These are phyloP conservation scores for Meyerozyma athensensis DNA, from an alignment of 1,139 yeast genomes.

Conservation along the genomic window DNA sequence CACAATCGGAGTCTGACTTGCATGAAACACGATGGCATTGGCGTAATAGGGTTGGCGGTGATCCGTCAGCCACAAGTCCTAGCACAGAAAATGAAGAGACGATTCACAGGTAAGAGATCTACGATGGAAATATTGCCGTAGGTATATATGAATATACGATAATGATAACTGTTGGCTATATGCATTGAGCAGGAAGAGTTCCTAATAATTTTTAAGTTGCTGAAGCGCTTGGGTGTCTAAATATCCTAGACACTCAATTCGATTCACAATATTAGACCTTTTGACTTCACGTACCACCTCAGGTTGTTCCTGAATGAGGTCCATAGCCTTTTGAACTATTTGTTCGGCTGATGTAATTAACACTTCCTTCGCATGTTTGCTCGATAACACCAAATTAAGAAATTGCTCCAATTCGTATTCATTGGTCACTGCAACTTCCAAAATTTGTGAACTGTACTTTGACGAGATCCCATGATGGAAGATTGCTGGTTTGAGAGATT, in stretches of 20 bases:
- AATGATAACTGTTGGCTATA: no score
- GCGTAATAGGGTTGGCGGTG: neutral
- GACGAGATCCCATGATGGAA: conserved; percentile 21
- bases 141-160: no score
- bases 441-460: conserved; percentile 18
- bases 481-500: conserved; percentile 27
- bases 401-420: conserved; percentile 30
- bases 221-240: neutral
- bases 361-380: conserved; percentile 9
- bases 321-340: neutral
- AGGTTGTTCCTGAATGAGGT: neutral
- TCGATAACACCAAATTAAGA: conserved; percentile 17
- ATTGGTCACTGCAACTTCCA: conserved; percentile 19
- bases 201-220: no score
- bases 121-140: no score
- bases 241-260: neutral
- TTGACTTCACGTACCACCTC: neutral
- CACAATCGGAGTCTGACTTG: neutral
- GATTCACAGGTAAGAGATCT: no score
- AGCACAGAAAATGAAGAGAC: neutral
- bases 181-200: no score
- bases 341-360: conserved; percentile 8
- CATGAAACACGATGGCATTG: conserved; percentile 2
- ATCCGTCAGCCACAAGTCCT: neutral
- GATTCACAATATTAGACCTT: neutral